Conservation (phyloP, 2,329 filamentous ascomycete genomes). For the Fusarium sublunatum region DNA sequence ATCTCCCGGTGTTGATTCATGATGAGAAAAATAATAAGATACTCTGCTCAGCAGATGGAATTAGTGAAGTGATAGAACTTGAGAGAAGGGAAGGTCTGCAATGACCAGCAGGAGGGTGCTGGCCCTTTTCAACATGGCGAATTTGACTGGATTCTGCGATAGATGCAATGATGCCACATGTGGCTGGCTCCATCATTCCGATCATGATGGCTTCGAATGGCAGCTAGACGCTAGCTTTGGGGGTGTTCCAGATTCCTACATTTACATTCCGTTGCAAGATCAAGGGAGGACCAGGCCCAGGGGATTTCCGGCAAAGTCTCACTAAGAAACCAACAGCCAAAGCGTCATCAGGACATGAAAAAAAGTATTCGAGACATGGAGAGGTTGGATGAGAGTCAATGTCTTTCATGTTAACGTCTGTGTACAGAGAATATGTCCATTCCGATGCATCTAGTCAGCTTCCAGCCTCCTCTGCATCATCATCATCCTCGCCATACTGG, state of each 20-base stretch:
- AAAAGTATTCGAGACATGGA: conserved; percentile 4
- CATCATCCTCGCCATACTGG: conserved; percentile 64
- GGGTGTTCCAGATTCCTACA: conserved; percentile 25
- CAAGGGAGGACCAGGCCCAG: conserved; percentile 21
- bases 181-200: conserved; percentile 37
- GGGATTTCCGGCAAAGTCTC: background rate
- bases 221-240: background rate
- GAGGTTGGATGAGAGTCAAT: conserved; percentile 3
- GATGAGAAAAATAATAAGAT: background rate
- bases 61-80: background rate
- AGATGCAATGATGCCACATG: conserved; percentile 6
- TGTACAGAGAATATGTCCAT: conserved; percentile 4
- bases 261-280: conserved; percentile 34
- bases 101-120: background rate
- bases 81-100: background rate
- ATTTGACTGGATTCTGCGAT: background rate
- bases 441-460: conserved; percentile 15
- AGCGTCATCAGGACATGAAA: background rate
- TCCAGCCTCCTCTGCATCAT: conserved; percentile 38
- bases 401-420: conserved; percentile 9
- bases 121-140: conserved; percentile 23
- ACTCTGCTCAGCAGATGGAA: conserved; percentile 18
- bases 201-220: conserved; percentile 4
- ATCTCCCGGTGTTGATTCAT: conserved; percentile 33
- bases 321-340: background rate